Evolutionary conservation across 257 asterid species (phyloP).

Genomic region (Dorcoceras hygrometricum): DNA sequence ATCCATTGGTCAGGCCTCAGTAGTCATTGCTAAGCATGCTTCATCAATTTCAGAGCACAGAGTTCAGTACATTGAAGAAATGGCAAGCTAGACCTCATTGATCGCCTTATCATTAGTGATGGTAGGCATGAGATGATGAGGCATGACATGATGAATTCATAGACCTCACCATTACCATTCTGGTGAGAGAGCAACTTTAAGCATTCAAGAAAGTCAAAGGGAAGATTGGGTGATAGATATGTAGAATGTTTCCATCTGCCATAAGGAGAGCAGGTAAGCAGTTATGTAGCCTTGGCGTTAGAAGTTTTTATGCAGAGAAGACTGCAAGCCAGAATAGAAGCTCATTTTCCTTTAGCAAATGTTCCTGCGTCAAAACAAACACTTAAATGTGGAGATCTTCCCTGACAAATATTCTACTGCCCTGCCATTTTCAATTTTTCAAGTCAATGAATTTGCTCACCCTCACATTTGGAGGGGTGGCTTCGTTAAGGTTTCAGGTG

Average conservation of each 20-base stretch:
- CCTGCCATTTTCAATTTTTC: constrained; percentile 18
- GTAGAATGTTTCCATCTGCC: constrained; percentile 66
- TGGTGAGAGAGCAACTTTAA: constrained; percentile 55
- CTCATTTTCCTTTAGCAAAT: constrained; percentile 58
- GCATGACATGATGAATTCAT: constrained; percentile 33
- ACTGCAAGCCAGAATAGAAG: constrained; percentile 63
- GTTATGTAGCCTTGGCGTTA: constrained; percentile 64
- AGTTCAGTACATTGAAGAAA: constrained; percentile 66
- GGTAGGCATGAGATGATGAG: constrained; percentile 73
- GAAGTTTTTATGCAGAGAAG: constrained; percentile 63
- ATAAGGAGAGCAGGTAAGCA: constrained; percentile 68
- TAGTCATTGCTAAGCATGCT: constrained; percentile 73
- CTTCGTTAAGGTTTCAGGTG: background rate
- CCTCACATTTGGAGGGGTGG: background rate
- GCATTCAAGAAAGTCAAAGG: constrained; percentile 48
- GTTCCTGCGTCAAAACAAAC: constrained; percentile 92
- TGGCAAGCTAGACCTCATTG: constrained; percentile 75
- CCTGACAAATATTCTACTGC: constrained; percentile 24
- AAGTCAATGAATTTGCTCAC: background rate
- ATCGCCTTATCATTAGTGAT: constrained; percentile 58
- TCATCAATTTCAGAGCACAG: constrained; percentile 78
- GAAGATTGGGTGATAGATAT: constrained; percentile 48
- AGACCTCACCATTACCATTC: constrained; percentile 55
- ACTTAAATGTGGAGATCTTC: constrained; percentile 51
- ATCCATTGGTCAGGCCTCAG: constrained; percentile 58